Base-by-base conservation (phyloP, 2,329 filamentous ascomycete genomes). In the Fusarium sp. region DNA sequence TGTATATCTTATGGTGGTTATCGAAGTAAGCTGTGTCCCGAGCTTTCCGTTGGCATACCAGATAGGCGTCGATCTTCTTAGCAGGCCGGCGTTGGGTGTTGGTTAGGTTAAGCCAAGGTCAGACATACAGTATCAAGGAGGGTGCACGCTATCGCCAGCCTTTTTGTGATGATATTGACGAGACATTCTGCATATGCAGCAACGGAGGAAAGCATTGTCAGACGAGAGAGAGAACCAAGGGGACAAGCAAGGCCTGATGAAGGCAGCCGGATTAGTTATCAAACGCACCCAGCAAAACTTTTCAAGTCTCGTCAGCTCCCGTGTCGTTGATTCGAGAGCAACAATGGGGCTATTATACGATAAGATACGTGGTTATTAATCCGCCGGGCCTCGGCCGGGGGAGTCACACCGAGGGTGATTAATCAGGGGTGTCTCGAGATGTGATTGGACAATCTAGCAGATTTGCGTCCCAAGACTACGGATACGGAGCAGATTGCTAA, bases 331-430 rank as follows among this genome's bases (percentile, higher is more conserved):
- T 28, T n/a, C 34, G 26, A 49, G 40, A 52, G 40, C 45, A 46
- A 59, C 25, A 29, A 25, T 26, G 13, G 22, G n/a, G 25, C 35
- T 31, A n/a, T 25, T 24, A 53, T 35, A 34, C 34, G 9, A 44
- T 15, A 44, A 31, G 32, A 22, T 35, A 36, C 38, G 38, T 47
- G 36, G 36, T 46, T 25, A 40, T 41, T 15, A 13, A 42, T 38
- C 45, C 41, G n/a, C 32, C 29, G 35, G 46, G 51, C 2, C 26
- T 49, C 45, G 40, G 54, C 39, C 46, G n/a, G n/a, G n/a, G n/a
- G n/a, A n/a, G 58, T 53, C 44, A 42, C 50, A 50, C 67, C 64
- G 67, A 70, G 12, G 50, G 53, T 69, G 68, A 70, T 63, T 60
- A 68, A 69, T 64, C 61, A 53, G 44, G 49, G 58, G 34, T 12